phyloP scores from a whole-genome alignment of 306 rosid species.

The Abrus pulchellus region DNA sequence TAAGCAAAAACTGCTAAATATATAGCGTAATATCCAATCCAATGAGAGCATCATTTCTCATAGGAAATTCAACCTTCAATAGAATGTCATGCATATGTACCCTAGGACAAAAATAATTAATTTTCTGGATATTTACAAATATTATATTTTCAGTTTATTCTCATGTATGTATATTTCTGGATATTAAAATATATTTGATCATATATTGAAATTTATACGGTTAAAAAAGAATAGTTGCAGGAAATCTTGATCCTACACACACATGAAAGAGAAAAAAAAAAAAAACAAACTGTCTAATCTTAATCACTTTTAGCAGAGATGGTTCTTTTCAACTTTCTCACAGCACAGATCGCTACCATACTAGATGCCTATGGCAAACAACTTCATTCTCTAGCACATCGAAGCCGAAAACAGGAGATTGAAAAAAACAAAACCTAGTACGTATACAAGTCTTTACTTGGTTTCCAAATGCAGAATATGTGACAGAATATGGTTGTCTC shows the following conservation, averaged over 20 bases:
- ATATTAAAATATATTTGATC: background rate
- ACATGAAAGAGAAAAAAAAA: too few relatives aligned
- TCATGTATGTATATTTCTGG: too few relatives aligned
- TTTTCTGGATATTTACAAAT: background rate
- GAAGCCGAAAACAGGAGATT: background rate
- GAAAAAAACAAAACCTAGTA: too few relatives aligned
- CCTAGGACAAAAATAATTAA: background rate
- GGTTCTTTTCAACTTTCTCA: conserved; percentile 4
- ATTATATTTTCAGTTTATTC: too few relatives aligned
- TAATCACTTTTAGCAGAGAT: background rate
- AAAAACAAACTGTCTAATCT: background rate
- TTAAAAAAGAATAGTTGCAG: too few relatives aligned
- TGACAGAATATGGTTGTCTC: background rate
- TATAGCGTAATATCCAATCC: conserved; percentile 1
- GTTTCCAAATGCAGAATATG: background rate
- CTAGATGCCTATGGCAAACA: background rate
- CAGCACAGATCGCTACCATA: background rate
- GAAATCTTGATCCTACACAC: too few relatives aligned
- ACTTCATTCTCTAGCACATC: background rate
- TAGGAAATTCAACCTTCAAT: background rate
- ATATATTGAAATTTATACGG: too few relatives aligned
- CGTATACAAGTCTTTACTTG: background rate
- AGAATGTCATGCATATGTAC: conserved; percentile 17
- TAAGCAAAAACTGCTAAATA: conserved; percentile 12
- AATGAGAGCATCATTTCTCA: background rate